Evolutionary conservation across 768 basidiomycete species (phyloP).

Genomic region (Amanita molliuscula): DNA sequence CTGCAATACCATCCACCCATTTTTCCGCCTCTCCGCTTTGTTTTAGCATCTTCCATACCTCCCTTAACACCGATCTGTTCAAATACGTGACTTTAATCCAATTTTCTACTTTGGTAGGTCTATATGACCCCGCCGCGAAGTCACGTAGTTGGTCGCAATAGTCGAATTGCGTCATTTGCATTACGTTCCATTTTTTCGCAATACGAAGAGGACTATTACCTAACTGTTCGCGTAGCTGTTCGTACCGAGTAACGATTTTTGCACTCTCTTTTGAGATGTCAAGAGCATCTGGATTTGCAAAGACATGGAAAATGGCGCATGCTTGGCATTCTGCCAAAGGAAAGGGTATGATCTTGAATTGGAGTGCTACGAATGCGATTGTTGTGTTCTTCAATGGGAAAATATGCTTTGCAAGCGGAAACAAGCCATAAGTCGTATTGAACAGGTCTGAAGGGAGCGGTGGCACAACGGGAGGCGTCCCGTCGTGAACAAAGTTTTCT

Average conservation of each 20-base stretch:
- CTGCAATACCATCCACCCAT: slow-evolving; percentile 56
- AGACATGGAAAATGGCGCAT: slow-evolving; percentile 45
- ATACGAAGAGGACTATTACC: slow-evolving; percentile 25
- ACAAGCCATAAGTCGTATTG: slow-evolving; percentile 59
- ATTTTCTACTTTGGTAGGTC: slow-evolving; percentile 17
- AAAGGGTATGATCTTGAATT: slow-evolving; percentile 52
- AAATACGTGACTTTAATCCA: slow-evolving; percentile 55
- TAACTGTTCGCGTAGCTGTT: slow-evolving; percentile 23
- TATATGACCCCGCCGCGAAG: slow-evolving; percentile 28
- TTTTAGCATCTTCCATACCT: slow-evolving; percentile 51
- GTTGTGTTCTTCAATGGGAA: slow-evolving; percentile 48
- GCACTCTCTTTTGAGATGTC: slow-evolving; percentile 36
- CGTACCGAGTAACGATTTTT: slow-evolving; percentile 38
- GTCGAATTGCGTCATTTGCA: slow-evolving; percentile 49
- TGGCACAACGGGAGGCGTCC: slow-evolving; percentile 32
- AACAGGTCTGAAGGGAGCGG: slow-evolving; percentile 37
- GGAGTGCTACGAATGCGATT: slow-evolving; percentile 60
- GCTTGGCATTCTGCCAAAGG: slow-evolving; percentile 76
- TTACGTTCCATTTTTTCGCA: slow-evolving; percentile 46
- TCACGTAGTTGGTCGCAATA: slow-evolving; percentile 53
- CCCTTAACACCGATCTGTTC: slow-evolving; percentile 35
- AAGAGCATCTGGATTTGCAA: slow-evolving; percentile 39
- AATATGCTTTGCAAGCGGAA: slow-evolving; percentile 61
- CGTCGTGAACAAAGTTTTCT: slow-evolving; percentile 17
- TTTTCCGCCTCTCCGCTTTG: slow-evolving; percentile 41